Conservation (phyloP, 1,284 basidiomycete species). For the Cystobasidium slooffiae region DNA sequence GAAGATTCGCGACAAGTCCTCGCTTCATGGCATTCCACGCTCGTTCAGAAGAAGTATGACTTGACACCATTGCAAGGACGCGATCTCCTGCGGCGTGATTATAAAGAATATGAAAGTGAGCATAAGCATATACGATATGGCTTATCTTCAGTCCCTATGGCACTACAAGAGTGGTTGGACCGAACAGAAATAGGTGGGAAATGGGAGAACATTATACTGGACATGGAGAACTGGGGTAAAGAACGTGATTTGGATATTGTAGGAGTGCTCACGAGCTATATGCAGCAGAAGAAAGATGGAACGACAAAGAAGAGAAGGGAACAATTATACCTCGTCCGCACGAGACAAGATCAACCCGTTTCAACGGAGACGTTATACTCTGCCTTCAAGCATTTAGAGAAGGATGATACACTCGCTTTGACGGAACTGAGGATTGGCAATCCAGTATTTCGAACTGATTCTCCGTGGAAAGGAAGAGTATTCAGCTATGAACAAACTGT, state of each 20-base stretch:
- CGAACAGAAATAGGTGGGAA: conserved; percentile 50
- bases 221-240: conserved; percentile 67
- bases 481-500: conserved; percentile 78
- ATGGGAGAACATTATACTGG: conserved; percentile 61
- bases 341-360: conserved; percentile 49
- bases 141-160: conserved; percentile 76
- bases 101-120: conserved; percentile 79
- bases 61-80: conserved; percentile 70
- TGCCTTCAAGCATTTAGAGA: conserved; percentile 67
- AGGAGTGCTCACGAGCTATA: conserved; percentile 73
- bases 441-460: conserved; percentile 65
- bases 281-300: conserved; percentile 55
- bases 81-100: conserved; percentile 86
- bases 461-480: conserved; percentile 55
- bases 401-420: conserved; percentile 62
- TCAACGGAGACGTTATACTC: conserved; percentile 46
- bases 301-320: conserved; percentile 60
- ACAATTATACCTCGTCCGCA: conserved; percentile 42
- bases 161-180: conserved; percentile 65
- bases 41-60: conserved; percentile 69
- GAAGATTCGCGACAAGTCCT: conserved; percentile 18
- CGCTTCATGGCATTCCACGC: conserved; percentile 54
- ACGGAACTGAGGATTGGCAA: conserved; percentile 42
- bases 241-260: conserved; percentile 68
- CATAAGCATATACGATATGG: conserved; percentile 62